Conservation (phyloP, 805 yeast species). For the Saccharomycopsis fodiens region DNA sequence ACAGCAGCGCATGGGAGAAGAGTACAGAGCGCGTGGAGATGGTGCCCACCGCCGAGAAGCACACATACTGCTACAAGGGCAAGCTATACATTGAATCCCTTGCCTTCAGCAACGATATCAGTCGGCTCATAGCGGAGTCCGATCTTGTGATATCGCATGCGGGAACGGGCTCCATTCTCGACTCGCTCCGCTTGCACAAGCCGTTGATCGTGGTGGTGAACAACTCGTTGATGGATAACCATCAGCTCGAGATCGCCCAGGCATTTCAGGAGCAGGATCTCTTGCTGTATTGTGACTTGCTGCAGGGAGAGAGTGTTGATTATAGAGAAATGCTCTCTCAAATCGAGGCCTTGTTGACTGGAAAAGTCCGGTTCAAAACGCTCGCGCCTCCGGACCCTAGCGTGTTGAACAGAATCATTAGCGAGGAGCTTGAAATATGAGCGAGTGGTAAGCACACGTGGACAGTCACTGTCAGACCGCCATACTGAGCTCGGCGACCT, state of each 20-base stretch:
- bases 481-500: too few species aligned
- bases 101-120: slow-evolving; percentile 39
- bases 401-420: neutral
- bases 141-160: slow-evolving; percentile 82
- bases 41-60: neutral
- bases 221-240: slow-evolving; percentile 73
- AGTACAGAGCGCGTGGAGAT: neutral
- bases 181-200: slow-evolving; percentile 50
- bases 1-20: slow-evolving; percentile 13
- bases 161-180: slow-evolving; percentile 86
- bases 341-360: neutral
- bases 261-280: slow-evolving; percentile 35
- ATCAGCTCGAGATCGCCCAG: slow-evolving; percentile 71
- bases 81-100: slow-evolving; percentile 36
- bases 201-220: slow-evolving; percentile 68
- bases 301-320: neutral
- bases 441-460: too few species aligned
- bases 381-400: neutral
- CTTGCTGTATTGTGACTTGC: slow-evolving; percentile 22
- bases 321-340: neutral
- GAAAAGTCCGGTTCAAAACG: neutral
- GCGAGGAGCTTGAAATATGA: too few species aligned
- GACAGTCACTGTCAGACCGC: too few species aligned
- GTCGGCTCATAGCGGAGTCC: slow-evolving; percentile 23
- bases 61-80: slow-evolving; percentile 2